A percentile compares a stretch with the other conserved stretches of the same genome.
These are phyloP conservation scores for Parachaetomium inaequale DNA, from an alignment of 495 filamentous ascomycete species.

Conservation along the genomic window DNA sequence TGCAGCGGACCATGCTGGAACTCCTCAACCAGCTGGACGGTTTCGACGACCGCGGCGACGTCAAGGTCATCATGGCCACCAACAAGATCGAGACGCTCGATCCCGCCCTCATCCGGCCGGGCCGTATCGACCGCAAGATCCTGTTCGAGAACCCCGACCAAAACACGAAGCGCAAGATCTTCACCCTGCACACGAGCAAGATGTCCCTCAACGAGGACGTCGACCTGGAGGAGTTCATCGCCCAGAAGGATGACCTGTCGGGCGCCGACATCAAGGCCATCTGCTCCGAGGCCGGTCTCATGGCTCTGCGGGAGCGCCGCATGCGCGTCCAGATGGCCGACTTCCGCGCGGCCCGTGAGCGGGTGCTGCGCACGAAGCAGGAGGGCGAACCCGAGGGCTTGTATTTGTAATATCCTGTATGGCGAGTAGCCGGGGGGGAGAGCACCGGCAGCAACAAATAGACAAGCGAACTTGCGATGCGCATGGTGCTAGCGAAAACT, in stretches of 20 bases:
- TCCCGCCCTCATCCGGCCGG: slow-evolving; percentile 91
- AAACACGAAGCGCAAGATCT: slow-evolving; percentile 99
- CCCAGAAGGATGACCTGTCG: slow-evolving; percentile 95
- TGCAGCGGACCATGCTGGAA: slow-evolving; percentile 98
- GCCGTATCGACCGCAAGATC: slow-evolving; percentile 98
- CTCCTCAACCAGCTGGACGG: slow-evolving; percentile 97
- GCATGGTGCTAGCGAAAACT: neutral
- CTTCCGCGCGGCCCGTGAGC: slow-evolving; percentile 86
- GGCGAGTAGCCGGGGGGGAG: neutral
- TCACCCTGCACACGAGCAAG: slow-evolving; percentile 97
- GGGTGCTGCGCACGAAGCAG: slow-evolving; percentile 97
- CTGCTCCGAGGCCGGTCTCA: slow-evolving; percentile 92
- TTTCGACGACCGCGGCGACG: slow-evolving; percentile 97
- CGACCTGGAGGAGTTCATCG: slow-evolving; percentile 97
- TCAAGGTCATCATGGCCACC: slow-evolving; percentile 99
- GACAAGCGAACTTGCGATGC: slow-evolving; percentile 9
- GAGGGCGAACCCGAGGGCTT: slow-evolving; percentile 97
- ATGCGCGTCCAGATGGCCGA: slow-evolving; percentile 99
- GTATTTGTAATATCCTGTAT: slow-evolving; percentile 72
- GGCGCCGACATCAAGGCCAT: slow-evolving; percentile 99
- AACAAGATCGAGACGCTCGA: slow-evolving; percentile 99
- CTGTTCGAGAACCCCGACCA: slow-evolving; percentile 99
- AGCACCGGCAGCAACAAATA: slow-evolving; percentile 14
- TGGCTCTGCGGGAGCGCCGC: slow-evolving; percentile 89
- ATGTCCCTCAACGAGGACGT: slow-evolving; percentile 96